Evolutionary conservation across 2,329 filamentous ascomycete species (phyloP), one percentile per base, ranked within the genome.

Genomic region (Cladosporium sp.): DNA sequence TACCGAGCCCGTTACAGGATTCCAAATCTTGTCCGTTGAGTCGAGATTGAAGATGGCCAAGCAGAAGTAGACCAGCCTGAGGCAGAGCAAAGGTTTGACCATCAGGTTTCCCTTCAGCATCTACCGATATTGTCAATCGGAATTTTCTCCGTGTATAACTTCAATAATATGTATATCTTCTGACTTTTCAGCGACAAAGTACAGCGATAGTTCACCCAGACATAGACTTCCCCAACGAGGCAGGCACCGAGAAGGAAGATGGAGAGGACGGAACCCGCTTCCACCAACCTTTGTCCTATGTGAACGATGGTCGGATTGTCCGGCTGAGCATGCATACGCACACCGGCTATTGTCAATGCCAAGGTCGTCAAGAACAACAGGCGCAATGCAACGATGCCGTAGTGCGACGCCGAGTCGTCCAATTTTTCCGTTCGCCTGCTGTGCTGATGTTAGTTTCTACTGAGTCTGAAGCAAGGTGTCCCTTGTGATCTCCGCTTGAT

Each of bases 41-140:
- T 29, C 46, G 1, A 26, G 28, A 26, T 16, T 31, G 49, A 62
- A 55, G 29, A 62, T 52, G 7, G 60, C 60, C 5, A 62, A 49
- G 33, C 60, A 55, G 49, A 55, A 55, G 33, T 62, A 62, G 10
- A 62, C 21, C 5, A 62, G 49, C 12, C 60, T 44, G 16, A 62
- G 8, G 23, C 23, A 10, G 8, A 62, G 31, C 4, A 62, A 55
- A 7, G 14, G 23, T 14, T 35, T 55, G 16, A 50, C 60, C n/a
- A 40, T 26, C 21, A 53, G 3, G 33, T 62, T 55, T 2, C 31
- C 60, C 5, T 5, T 53, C 21, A 62, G 31, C 5, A 62, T 28
- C 49, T 55, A 33, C 5, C 28, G 31, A 8, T 8, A 50, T 49
- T 21, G 29, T 57, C 33, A 57, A 33, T 33, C 31, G 31, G 18